A percentile compares a stretch with the other conserved stretches of the same genome.
Evolutionary conservation across 108 stramenopile species (phyloP).

Genomic region (Ochromonas danica): DNA sequence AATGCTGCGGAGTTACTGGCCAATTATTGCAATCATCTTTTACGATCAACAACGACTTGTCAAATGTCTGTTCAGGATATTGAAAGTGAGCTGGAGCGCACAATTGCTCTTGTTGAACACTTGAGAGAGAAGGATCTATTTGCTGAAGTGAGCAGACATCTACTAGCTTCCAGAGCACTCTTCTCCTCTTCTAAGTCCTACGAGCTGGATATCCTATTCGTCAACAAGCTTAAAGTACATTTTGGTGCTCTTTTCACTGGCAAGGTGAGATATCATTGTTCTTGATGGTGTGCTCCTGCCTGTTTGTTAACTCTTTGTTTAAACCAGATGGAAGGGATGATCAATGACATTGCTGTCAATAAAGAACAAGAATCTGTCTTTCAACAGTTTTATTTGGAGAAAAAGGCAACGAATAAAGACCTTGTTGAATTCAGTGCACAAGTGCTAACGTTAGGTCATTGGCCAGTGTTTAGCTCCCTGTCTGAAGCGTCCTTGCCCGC

Average conservation of each 20-base stretch:
- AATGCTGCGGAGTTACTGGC: conserved; percentile 95
- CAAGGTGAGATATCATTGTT: no score
- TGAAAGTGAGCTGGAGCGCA: conserved; percentile 82
- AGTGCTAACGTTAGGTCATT: conserved; percentile 95
- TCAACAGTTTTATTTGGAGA: conserved; percentile 56
- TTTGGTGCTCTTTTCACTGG: conserved; percentile 99
- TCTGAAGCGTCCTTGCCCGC: conserved; percentile 74
- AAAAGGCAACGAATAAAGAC: no score
- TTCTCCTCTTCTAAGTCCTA: conserved; percentile 90
- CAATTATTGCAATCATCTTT: conserved; percentile 91
- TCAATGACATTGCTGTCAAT: conserved; percentile 90
- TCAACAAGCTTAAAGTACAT: conserved; percentile 94
- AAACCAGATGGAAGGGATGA: conserved; percentile 84
- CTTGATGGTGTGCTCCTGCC: no score
- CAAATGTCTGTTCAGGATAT: conserved; percentile 89
- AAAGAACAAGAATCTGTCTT: conserved; percentile 85
- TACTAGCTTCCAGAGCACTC: conserved; percentile 92
- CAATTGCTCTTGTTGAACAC: conserved; percentile 93
- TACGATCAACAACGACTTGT: conserved; percentile 88
- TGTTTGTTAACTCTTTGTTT: neutral
- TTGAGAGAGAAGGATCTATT: conserved; percentile 98
- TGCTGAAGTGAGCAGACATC: conserved; percentile 95
- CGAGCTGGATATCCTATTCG: conserved; percentile 96
- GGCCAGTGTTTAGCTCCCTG: conserved; percentile 91
- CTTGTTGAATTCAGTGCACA: conserved; percentile 81